phyloP scores from a whole-genome alignment of 306 rosid species.

The Sicyos baderoa region DNA sequence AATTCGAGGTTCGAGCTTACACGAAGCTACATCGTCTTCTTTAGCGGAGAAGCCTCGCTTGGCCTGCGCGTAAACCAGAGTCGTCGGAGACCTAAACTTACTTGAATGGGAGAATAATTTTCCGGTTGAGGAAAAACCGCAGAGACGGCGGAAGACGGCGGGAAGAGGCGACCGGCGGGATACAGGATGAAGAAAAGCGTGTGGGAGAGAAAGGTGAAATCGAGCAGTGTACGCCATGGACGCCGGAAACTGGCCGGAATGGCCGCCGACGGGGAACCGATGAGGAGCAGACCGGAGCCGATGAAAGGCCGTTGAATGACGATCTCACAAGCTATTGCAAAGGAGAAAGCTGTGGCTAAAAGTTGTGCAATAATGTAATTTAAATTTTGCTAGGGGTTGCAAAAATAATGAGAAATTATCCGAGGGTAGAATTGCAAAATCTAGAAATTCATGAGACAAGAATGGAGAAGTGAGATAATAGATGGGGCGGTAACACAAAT shows the following conservation, averaged over 20 bases:
- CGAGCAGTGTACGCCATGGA: constrained; percentile 42
- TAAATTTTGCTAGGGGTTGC: background rate
- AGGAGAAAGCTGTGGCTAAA: background rate
- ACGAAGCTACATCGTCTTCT: constrained; percentile 50
- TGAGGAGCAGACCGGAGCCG: constrained; percentile 1
- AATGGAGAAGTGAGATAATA: background rate
- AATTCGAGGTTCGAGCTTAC: constrained; percentile 33
- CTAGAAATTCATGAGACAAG: background rate
- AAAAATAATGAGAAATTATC: background rate
- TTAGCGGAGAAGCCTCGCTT: constrained; percentile 40
- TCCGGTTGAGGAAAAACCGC: constrained; percentile 22
- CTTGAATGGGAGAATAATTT: constrained; percentile 19
- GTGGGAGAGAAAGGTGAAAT: constrained; percentile 22
- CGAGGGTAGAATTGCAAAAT: background rate
- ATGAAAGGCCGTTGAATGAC: background rate
- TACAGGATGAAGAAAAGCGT: constrained; percentile 23
- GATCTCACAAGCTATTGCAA: background rate
- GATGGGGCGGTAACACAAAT: background rate
- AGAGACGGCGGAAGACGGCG: constrained; percentile 24
- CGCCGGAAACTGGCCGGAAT: background rate
- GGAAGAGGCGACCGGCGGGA: constrained; percentile 26
- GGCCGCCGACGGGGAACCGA: constrained; percentile 4
- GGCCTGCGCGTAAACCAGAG: constrained; percentile 39
- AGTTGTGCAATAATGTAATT: background rate
- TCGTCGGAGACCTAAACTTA: constrained; percentile 8